Evolutionary conservation across 1,284 basidiomycete species (phyloP).

Genomic region (Inonotus hispidus): DNA sequence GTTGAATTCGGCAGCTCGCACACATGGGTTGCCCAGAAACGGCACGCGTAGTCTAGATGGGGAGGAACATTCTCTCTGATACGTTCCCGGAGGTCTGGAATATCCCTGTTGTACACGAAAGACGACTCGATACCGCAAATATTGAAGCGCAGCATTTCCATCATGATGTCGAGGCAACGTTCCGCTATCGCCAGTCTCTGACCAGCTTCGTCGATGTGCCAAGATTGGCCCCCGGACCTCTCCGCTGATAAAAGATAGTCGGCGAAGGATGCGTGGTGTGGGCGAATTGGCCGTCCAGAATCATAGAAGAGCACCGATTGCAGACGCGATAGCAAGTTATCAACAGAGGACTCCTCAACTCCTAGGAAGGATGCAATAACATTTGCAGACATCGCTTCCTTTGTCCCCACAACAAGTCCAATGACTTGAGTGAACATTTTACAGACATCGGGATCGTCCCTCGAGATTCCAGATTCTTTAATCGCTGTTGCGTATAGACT

Average conservation of each 20-base stretch:
- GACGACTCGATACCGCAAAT: constrained; percentile 8
- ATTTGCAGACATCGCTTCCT: background rate
- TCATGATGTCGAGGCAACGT: background rate
- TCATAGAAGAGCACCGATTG: background rate
- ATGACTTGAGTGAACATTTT: background rate
- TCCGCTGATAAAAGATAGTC: background rate
- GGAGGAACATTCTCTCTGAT: background rate
- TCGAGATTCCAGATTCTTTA: background rate
- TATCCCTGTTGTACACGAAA: background rate
- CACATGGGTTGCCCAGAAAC: constrained; percentile 2
- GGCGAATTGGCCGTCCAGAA: background rate
- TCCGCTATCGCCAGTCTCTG: background rate
- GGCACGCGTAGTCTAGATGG: background rate
- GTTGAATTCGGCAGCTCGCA: background rate
- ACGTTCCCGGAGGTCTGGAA: background rate
- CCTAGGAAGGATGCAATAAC: background rate
- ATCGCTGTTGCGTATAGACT: background rate
- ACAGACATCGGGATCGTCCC: background rate
- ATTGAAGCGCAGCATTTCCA: background rate
- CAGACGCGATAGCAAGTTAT: background rate
- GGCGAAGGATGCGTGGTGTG: background rate
- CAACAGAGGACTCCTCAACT: background rate
- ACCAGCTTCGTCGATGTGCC: background rate
- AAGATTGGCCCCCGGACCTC: background rate
- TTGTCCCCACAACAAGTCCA: background rate